These are phyloP conservation scores for Microstegium vimineum DNA, from an alignment of 176 grass and related monocot species.

Conservation along the genomic window DNA sequence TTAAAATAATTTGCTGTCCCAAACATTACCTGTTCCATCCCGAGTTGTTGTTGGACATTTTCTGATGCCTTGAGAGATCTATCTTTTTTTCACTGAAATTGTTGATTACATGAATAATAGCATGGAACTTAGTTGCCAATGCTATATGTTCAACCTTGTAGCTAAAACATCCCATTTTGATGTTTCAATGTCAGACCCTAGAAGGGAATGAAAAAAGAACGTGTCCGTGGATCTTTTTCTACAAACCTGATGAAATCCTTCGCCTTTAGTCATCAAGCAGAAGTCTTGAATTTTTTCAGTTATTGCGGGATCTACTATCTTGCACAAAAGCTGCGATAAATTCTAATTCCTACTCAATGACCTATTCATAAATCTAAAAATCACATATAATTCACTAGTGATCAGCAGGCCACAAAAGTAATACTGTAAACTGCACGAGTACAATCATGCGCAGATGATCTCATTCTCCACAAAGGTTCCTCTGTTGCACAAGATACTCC, in stretches of 20 bases:
- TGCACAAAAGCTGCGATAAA: neutral
- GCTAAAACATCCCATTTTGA: conserved; percentile 11
- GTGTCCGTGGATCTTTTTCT: neutral
- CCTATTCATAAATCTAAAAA: neutral
- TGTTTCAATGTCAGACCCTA: neutral
- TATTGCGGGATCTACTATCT: neutral
- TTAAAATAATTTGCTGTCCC: neutral
- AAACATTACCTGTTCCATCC: neutral
- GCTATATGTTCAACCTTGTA: neutral
- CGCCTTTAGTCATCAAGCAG: neutral
- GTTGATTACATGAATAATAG: conserved; percentile 1
- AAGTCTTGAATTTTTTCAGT: neutral
- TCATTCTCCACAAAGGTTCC: neutral
- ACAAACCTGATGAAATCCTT: neutral
- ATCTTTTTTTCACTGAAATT: neutral
- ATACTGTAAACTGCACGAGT: neutral
- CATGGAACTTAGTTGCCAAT: neutral
- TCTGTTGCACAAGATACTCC: neutral
- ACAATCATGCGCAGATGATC: neutral
- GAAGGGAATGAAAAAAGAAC: conserved; percentile 1
- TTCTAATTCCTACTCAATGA: neutral
- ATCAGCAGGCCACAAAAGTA: neutral
- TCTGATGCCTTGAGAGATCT: conserved; percentile 3
- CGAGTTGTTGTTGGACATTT: neutral
- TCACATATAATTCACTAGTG: neutral